Evolutionary conservation across 805 yeast genomes (phyloP).

Genomic region (Candida adriatica): DNA sequence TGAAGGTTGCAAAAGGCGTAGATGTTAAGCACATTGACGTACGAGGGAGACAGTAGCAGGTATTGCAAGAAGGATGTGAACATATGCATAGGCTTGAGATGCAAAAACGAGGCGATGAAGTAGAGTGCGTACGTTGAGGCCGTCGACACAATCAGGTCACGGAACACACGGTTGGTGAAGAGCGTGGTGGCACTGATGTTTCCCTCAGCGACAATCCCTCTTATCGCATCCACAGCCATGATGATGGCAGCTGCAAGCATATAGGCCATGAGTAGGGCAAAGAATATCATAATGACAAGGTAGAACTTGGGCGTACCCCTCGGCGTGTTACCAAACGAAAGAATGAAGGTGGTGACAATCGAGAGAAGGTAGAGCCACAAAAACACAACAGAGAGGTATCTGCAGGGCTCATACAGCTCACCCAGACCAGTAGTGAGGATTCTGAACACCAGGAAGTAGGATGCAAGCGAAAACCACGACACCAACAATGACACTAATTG

Average conservation of each 20-base stretch:
- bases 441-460: conserved; percentile 84
- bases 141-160: conserved; percentile 84
- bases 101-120: conserved; percentile 68
- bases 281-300: conserved; percentile 63
- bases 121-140: conserved; percentile 80
- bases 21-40: conserved; percentile 84
- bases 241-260: conserved; percentile 83
- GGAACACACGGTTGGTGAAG: conserved; percentile 62
- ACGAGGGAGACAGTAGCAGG: conserved; percentile 77
- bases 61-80: conserved; percentile 82
- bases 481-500: conserved; percentile 68
- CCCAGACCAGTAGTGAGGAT: conserved; percentile 78
- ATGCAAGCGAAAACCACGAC: conserved; percentile 90
- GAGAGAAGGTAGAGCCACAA: conserved; percentile 82
- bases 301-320: conserved; percentile 81
- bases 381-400: conserved; percentile 67
- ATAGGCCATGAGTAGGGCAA: conserved; percentile 84
- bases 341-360: conserved; percentile 75
- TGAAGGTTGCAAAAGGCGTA: conserved; percentile 95
- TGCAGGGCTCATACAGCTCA: conserved; percentile 65
- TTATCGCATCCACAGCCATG: conserved; percentile 68
- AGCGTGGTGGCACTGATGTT: conserved; percentile 35
- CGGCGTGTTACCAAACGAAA: conserved; percentile 92
- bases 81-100: conserved; percentile 91
- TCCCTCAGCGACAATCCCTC: conserved; percentile 33